phyloP scores from a whole-genome alignment of 2,329 filamentous ascomycete genomes.

The Emericellopsis atlantica region DNA sequence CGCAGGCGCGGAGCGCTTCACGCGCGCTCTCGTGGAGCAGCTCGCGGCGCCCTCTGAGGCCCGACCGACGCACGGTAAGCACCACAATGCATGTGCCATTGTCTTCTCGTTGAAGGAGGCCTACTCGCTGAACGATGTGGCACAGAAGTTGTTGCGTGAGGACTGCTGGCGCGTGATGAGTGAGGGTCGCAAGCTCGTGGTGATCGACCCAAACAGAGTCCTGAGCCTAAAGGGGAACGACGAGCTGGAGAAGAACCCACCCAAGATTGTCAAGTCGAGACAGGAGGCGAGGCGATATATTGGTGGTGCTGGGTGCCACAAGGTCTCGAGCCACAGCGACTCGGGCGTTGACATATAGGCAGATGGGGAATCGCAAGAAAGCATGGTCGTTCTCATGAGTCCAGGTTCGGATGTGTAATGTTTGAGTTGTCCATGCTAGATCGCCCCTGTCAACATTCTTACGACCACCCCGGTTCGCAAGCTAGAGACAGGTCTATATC shows the following conservation, averaged over 20 bases:
- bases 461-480: no score
- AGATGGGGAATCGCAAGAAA: no score
- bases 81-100: slow-evolving; percentile 14
- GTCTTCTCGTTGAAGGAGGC: slow-evolving; percentile 18
- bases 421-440: no score
- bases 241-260: slow-evolving; percentile 2
- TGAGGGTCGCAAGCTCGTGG: slow-evolving; percentile 13
- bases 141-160: slow-evolving; percentile 14
- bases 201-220: slow-evolving; percentile 15
- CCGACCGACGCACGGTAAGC: slow-evolving; percentile 11
- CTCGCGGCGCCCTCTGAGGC: slow-evolving; percentile 8
- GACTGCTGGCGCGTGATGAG: slow-evolving; percentile 11
- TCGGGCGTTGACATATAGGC: no score
- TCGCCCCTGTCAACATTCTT: no score
- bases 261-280: slow-evolving; percentile 11
- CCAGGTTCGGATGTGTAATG: no score
- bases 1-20: slow-evolving; percentile 18
- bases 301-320: slow-evolving; percentile 15
- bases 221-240: slow-evolving; percentile 8
- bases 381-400: no score
- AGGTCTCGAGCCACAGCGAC: slow-evolving; percentile 9
- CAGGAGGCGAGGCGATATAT: slow-evolving; percentile 13
- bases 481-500: no score
- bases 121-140: slow-evolving; percentile 16
- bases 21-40: slow-evolving; percentile 15